Percentiles rank a stretch among this genome's conserved stretches.
phyloP scores from a whole-genome alignment of 2,329 filamentous ascomycete species.

The Aureobasidium sp. region DNA sequence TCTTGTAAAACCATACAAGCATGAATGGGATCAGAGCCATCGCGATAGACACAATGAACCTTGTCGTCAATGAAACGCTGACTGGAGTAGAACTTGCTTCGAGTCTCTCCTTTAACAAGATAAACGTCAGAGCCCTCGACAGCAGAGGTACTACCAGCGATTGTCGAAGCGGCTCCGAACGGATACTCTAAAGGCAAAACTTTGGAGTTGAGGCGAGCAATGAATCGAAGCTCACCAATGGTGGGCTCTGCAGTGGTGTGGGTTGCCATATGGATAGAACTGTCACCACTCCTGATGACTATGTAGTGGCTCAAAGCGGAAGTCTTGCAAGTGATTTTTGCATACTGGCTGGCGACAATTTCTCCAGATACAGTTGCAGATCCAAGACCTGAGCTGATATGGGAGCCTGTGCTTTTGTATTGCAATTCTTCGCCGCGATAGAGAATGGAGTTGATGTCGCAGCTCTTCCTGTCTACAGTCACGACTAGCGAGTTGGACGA shows the following conservation, averaged over 20 bases:
- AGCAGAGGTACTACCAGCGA: constrained; percentile 40
- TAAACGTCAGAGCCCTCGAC: constrained; percentile 49
- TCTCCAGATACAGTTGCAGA: constrained; percentile 44
- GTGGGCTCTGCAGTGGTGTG: constrained; percentile 44
- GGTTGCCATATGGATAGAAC: constrained; percentile 48
- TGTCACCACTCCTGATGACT: constrained; percentile 52
- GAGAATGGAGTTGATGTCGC: constrained; percentile 57
- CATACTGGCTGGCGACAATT: constrained; percentile 36
- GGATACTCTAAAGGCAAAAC: constrained; percentile 29
- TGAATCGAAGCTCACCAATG: constrained; percentile 52
- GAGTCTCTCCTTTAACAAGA: constrained; percentile 52
- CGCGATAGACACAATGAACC: constrained; percentile 53
- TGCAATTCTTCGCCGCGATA: constrained; percentile 54
- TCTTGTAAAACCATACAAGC: constrained; percentile 54
- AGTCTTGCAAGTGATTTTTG: constrained; percentile 55
- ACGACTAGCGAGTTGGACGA: constrained; percentile 27
- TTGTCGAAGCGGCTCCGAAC: constrained; percentile 44
- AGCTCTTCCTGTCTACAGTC: constrained; percentile 39
- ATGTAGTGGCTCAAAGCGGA: constrained; percentile 57
- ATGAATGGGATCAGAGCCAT: constrained; percentile 38
- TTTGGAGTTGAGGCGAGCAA: constrained; percentile 49
- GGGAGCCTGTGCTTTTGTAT: constrained; percentile 43
- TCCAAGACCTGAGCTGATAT: constrained; percentile 53
- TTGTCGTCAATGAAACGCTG: constrained; percentile 62
- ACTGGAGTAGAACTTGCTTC: constrained; percentile 63